Percentiles rank a stretch among this genome's conserved stretches.
Evolutionary conservation across 225 moss, liverwort and hornwort genomes (phyloP).

Genomic region (Marchantia polymorpha): DNA sequence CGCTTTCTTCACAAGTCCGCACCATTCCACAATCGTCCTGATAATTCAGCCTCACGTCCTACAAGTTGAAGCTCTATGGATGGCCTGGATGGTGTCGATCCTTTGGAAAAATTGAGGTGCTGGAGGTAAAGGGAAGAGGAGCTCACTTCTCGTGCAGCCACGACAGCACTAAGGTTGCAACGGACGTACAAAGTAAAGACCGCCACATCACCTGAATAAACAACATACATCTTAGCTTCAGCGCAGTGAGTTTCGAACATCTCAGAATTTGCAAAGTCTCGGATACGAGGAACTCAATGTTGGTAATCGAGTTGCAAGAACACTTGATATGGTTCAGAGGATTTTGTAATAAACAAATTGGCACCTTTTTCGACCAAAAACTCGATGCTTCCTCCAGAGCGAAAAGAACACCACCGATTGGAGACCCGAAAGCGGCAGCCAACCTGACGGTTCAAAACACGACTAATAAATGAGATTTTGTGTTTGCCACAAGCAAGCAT

Average conservation of each 20-base stretch:
- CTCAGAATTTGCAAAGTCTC: neutral
- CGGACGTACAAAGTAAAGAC: slow-evolving; percentile 71
- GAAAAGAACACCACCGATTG: slow-evolving; percentile 84
- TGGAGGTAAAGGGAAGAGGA: neutral
- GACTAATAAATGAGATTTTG: neutral
- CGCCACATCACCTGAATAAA: slow-evolving; percentile 79
- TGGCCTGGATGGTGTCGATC: no score
- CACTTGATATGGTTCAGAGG: neutral
- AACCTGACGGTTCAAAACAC: slow-evolving; percentile 41
- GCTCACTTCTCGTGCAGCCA: slow-evolving; percentile 76
- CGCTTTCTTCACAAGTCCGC: neutral
- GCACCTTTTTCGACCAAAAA: slow-evolving; percentile 91
- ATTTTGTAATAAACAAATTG: neutral
- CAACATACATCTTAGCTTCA: neutral
- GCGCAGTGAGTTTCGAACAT: neutral
- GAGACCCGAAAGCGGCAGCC: slow-evolving; percentile 87
- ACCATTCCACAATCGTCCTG: neutral
- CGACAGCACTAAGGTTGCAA: slow-evolving; percentile 78
- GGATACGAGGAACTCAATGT: neutral
- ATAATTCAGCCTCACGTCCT: neutral
- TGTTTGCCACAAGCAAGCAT: neutral
- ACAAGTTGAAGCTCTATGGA: no score
- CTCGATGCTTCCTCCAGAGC: slow-evolving; percentile 89
- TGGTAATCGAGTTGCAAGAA: neutral
- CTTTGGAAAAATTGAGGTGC: neutral